phyloP scores from a whole-genome alignment of 2,329 filamentous ascomycete genomes.

The Aspergillus pseudoviridinutans region DNA sequence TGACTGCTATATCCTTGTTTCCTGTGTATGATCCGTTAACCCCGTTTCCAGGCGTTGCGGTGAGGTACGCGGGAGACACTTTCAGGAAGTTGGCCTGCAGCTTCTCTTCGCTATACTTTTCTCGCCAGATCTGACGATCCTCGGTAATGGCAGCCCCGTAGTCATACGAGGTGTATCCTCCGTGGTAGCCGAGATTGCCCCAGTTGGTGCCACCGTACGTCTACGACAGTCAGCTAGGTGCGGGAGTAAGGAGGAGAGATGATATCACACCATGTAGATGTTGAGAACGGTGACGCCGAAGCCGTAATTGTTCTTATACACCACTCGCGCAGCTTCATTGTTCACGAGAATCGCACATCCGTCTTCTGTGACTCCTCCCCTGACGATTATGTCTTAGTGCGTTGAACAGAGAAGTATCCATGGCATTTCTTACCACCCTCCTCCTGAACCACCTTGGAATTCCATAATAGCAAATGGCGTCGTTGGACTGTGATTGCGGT shows the following conservation, averaged over 20 bases:
- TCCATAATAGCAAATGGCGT: constrained; percentile 61
- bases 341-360: constrained; percentile 64
- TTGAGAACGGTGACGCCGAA: constrained; percentile 66
- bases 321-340: constrained; percentile 73
- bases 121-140: constrained; percentile 62
- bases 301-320: constrained; percentile 71
- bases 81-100: constrained; percentile 71
- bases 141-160: constrained; percentile 65
- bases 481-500: constrained; percentile 58
- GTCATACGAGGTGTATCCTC: constrained; percentile 60
- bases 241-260: neutral
- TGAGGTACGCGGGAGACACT: constrained; percentile 67
- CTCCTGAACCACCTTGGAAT: constrained; percentile 71
- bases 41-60: constrained; percentile 50
- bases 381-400: neutral
- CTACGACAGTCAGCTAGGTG: constrained; percentile 26
- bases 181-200: constrained; percentile 71
- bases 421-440: constrained; percentile 51
- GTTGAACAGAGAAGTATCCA: neutral
- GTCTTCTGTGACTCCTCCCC: neutral
- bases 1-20: constrained; percentile 55
- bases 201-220: constrained; percentile 77
- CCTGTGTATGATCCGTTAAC: constrained; percentile 45
- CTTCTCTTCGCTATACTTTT: constrained; percentile 78
- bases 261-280: constrained; percentile 63